phyloP scores from a whole-genome alignment of 1,139 yeast species.

The Pichia cactophila region DNA sequence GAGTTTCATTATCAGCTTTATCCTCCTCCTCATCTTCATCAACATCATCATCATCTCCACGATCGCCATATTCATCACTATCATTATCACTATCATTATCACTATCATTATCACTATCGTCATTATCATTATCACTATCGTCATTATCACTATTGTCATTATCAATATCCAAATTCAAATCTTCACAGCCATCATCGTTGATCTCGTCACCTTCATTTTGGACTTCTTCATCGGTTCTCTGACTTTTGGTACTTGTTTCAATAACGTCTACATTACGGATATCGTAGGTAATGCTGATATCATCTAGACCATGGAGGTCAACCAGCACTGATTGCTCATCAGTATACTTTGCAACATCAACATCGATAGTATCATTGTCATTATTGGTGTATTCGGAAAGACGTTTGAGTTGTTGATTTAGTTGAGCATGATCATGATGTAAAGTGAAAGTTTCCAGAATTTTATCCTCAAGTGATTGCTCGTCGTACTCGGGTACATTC shows the following conservation, averaged over 20 bases:
- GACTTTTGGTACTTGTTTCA: neutral
- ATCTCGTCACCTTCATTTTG: conserved; percentile 3
- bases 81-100: too few species aligned
- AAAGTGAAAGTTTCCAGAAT: conserved; percentile 6
- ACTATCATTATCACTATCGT: neutral
- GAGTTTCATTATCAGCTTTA: too few species aligned
- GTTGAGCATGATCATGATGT: conserved; percentile 22
- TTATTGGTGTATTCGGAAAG: conserved; percentile 17
- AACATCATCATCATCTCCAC: too few species aligned
- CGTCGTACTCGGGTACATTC: neutral
- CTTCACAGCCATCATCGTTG: conserved; percentile 3
- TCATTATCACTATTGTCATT: conserved; percentile 3
- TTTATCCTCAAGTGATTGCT: neutral
- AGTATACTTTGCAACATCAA: neutral
- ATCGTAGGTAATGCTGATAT: conserved; percentile 6
- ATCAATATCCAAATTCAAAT: conserved; percentile 13
- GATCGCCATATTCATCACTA: too few species aligned
- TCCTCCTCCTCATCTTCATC: too few species aligned
- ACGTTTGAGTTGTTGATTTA: conserved; percentile 25
- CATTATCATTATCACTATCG: neutral
- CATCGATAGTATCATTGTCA: conserved; percentile 3
- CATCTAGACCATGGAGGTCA: conserved; percentile 9
- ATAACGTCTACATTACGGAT: conserved; percentile 5
- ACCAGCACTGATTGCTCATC: conserved; percentile 9
- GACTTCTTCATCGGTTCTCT: neutral